Evolutionary conservation across 176 grass and related monocot genomes (phyloP).

Genomic region (Raddia distichophylla): DNA sequence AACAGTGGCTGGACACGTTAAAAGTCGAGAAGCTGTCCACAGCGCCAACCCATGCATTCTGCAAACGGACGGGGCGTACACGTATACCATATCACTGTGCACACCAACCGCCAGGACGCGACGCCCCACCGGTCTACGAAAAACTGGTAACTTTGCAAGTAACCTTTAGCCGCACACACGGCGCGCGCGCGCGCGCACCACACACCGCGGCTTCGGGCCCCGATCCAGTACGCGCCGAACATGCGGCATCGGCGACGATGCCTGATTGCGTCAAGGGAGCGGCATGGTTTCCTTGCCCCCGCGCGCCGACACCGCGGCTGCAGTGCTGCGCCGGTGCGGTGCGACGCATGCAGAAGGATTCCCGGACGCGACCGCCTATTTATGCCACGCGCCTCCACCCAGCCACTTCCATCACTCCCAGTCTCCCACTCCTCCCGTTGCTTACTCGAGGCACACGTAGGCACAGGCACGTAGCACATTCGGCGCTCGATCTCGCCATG

Average conservation of each 20-base stretch:
- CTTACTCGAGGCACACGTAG: neutral
- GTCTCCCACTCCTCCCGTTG: neutral
- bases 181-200: no score
- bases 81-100: neutral
- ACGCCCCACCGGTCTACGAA: neutral
- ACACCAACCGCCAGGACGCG: neutral
- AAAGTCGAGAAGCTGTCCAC: no score
- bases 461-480: neutral
- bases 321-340: no score
- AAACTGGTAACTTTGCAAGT: neutral
- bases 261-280: neutral
- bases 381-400: neutral
- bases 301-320: no score
- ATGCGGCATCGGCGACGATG: neutral
- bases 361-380: neutral
- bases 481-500: neutral
- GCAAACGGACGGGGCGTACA: neutral
- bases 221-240: no score
- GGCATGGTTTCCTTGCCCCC: neutral
- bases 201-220: no score
- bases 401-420: neutral
- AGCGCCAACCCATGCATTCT: neutral
- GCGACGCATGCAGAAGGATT: no score
- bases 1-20: no score
- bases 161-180: neutral